These are phyloP conservation scores for Nidularia sp. DNA, from an alignment of 768 basidiomycete genomes.

Conservation along the genomic window DNA sequence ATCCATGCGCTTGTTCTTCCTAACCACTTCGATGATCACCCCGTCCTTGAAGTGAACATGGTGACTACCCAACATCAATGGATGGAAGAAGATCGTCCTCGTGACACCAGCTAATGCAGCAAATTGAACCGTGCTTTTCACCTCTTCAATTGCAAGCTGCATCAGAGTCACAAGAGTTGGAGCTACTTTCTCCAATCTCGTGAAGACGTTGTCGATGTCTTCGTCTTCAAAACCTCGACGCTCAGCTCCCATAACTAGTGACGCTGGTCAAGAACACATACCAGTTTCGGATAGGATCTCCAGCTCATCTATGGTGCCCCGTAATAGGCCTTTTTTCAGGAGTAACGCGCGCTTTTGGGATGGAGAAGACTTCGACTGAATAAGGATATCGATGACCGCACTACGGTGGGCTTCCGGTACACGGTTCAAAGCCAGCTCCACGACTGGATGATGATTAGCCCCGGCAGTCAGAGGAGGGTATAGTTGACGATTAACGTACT, in stretches of 20 bases:
- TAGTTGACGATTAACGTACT: slow-evolving; percentile 38
- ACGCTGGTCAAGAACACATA: slow-evolving; percentile 10
- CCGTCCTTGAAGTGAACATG: slow-evolving; percentile 69
- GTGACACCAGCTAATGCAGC: slow-evolving; percentile 60
- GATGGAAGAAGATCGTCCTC: slow-evolving; percentile 62
- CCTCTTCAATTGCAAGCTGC: slow-evolving; percentile 50
- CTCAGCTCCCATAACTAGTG: no score
- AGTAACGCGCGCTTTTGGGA: slow-evolving; percentile 69
- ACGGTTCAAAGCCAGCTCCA: slow-evolving; percentile 58
- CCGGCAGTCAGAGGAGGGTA: not conserved
- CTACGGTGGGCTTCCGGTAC: slow-evolving; percentile 53
- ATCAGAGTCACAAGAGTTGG: slow-evolving; percentile 47
- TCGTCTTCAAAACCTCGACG: slow-evolving; percentile 36
- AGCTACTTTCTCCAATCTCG: slow-evolving; percentile 57
- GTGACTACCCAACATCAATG: slow-evolving; percentile 69
- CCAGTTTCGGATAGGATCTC: slow-evolving; percentile 65
- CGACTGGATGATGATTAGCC: slow-evolving; percentile 39
- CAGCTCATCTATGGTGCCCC: slow-evolving; percentile 68
- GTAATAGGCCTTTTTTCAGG: slow-evolving; percentile 64
- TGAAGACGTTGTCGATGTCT: slow-evolving; percentile 53
- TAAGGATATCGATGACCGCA: slow-evolving; percentile 61
- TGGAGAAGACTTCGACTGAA: slow-evolving; percentile 57
- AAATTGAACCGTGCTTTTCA: slow-evolving; percentile 58
- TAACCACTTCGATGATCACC: slow-evolving; percentile 70
- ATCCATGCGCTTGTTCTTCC: slow-evolving; percentile 61